Evolutionary conservation across 1,284 basidiomycete species (phyloP).

Genomic region (Peniophora sp.): DNA sequence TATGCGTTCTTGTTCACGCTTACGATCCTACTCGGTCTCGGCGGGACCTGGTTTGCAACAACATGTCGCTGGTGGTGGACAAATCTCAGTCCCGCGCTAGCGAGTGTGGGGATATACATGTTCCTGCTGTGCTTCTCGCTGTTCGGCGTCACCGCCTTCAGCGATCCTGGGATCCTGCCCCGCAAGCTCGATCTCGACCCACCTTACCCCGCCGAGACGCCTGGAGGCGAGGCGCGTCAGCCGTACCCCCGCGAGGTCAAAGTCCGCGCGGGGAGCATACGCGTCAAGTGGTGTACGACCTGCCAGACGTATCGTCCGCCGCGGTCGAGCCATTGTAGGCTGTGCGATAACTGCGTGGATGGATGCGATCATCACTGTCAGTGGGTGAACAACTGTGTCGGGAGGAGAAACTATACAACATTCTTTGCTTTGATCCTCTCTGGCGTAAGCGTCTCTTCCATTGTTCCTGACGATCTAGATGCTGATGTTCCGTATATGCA

Average conservation of each 20-base stretch:
- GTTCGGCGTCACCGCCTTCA: conserved; percentile 73
- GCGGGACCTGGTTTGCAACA: conserved; percentile 76
- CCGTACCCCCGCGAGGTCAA: conserved; percentile 78
- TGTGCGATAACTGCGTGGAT: conserved; percentile 95
- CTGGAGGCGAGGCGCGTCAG: conserved; percentile 50
- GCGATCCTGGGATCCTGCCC: conserved; percentile 87
- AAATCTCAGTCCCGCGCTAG: conserved; percentile 67
- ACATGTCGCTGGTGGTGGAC: conserved; percentile 86
- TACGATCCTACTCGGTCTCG: conserved; percentile 53
- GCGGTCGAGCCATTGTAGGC: conserved; percentile 84
- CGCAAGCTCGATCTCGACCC: conserved; percentile 79
- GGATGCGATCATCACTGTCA: conserved; percentile 89
- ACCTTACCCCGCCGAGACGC: conserved; percentile 54
- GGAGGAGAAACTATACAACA: conserved; percentile 84
- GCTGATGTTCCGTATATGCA: conserved; percentile 20
- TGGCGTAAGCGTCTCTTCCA: conserved; percentile 42
- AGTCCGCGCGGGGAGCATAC: conserved; percentile 71
- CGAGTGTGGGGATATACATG: conserved; percentile 71
- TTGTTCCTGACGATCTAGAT: conserved; percentile 5
- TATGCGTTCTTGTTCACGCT: conserved; percentile 69
- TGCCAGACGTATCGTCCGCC: conserved; percentile 88
- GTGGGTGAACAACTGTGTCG: conserved; percentile 92
- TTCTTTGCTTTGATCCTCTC: conserved; percentile 77
- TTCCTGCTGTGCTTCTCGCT: conserved; percentile 66
- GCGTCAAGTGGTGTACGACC: conserved; percentile 86